Evolutionary conservation across 2,329 filamentous ascomycete species (phyloP), one percentile per base, ranked within the genome.

Genomic region (Phialophora chinensis): DNA sequence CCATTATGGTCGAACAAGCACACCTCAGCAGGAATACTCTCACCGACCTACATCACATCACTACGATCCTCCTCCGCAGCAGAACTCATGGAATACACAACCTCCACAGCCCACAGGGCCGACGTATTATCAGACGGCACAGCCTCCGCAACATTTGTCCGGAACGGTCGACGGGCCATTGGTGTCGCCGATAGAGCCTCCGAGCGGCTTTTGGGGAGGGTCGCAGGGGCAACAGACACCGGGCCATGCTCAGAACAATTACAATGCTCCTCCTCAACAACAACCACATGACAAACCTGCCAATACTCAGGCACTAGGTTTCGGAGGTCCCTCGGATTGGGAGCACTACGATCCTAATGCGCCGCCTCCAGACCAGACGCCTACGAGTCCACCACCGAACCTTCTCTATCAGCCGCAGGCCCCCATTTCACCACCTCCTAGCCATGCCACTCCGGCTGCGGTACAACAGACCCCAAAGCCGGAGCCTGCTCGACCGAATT

Each of bases 251-350:
- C 20, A 23, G 25, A 55, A 62, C 47, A 50, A 67, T 12, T 60
- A 71, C 14, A 44, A 65, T 14, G 53, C 68, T 67, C 53, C 66
- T 29, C 70, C 72, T 14, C 59, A 61, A 17, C 71, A 73, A 23
- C 73, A 73, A 23, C 73, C 72, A 52, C 60, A 74, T 33, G 50
- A 60, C 27, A 44, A 56, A 33, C 61, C 64, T 42, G 60, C 35
- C 27, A 31, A 50, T 35, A 57, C 69, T 52, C 57, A 80, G 50
- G 78, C 77, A 12, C 69, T 83, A 38, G 80, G 80, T 1, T 71
- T 71, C 52, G 79, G 80, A 3, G 76, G 77, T 1, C 81, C 81
- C 4, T 83, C 81, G 3, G 81, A 82, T 66, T 83, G 81, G 81
- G 81, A 83, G 66, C 78, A 82, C 70, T 76, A 68, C 35, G 64